A percentile compares a stretch with the other conserved stretches of the same genome.
Conservation (phyloP, 129 eudicot species). For the Ambrosia trifida region DNA sequence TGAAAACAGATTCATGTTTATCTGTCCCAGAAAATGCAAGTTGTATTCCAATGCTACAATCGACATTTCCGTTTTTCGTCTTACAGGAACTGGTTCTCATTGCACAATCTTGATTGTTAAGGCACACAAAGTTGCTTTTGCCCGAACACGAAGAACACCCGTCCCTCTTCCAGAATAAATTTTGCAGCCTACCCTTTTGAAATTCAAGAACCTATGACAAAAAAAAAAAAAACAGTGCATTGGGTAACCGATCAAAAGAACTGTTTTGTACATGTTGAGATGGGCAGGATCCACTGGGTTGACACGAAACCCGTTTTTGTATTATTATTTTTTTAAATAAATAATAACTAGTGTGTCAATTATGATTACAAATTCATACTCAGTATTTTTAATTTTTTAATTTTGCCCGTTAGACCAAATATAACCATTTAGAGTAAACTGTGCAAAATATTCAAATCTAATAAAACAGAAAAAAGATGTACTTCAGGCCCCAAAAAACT, state of each 20-base stretch:
- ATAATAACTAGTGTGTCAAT: background rate
- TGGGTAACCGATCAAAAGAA: background rate
- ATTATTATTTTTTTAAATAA: background rate
- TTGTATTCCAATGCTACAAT: slow-evolving; percentile 88
- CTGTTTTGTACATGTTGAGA: background rate
- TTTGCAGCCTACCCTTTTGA: slow-evolving; percentile 83
- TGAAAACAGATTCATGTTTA: slow-evolving; percentile 78
- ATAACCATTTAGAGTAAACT: background rate
- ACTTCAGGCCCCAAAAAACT: background rate
- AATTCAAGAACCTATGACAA: slow-evolving; percentile 64
- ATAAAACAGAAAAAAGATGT: background rate
- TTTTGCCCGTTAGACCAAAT: background rate
- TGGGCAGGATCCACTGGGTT: background rate
- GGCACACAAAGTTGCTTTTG: slow-evolving; percentile 66
- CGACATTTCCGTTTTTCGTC: slow-evolving; percentile 56
- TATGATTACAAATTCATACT: background rate
- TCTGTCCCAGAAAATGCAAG: slow-evolving; percentile 92
- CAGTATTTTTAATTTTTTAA: background rate
- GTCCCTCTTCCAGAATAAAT: slow-evolving; percentile 86
- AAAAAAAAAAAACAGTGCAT: background rate
- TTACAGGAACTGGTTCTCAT: slow-evolving; percentile 58
- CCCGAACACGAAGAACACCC: slow-evolving; percentile 81
- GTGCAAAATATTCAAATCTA: background rate
- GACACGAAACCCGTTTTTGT: background rate
- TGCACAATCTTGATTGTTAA: slow-evolving; percentile 88